Evolutionary conservation across 768 basidiomycete genomes (phyloP).

Genomic region (Amanita rimosa): DNA sequence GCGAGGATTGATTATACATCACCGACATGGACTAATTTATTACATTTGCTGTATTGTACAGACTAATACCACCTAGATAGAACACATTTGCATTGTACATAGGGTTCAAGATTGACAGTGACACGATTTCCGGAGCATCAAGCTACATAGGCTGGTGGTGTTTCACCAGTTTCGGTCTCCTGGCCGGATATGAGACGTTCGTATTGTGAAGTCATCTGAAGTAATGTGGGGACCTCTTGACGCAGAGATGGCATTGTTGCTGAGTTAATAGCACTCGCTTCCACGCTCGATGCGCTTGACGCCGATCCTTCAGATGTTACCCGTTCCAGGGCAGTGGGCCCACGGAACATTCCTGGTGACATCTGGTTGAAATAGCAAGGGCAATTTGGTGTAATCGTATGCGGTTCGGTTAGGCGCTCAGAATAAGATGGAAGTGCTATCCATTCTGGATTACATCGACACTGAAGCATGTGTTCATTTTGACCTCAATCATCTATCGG

Average conservation of each 20-base stretch:
- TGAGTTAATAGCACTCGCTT: slow-evolving; percentile 23
- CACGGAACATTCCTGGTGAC: slow-evolving; percentile 7
- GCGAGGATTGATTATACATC: slow-evolving; percentile 24
- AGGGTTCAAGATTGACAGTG: background rate
- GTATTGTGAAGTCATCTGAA: slow-evolving; percentile 34
- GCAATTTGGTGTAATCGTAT: slow-evolving; percentile 25
- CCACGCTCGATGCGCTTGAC: slow-evolving; percentile 23
- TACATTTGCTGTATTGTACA: slow-evolving; percentile 10
- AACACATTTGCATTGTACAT: slow-evolving; percentile 6
- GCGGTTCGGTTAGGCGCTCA: slow-evolving; percentile 28
- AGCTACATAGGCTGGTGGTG: slow-evolving; percentile 61
- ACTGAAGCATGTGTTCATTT: slow-evolving; percentile 27
- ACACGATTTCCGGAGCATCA: background rate
- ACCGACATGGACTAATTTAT: background rate
- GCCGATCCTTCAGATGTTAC: slow-evolving; percentile 22
- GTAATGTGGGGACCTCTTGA: slow-evolving; percentile 9
- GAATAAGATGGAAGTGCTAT: slow-evolving; percentile 71
- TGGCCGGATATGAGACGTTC: slow-evolving; percentile 77
- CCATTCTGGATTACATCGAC: slow-evolving; percentile 75
- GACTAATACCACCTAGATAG: slow-evolving; percentile 9
- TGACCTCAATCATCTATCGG: background rate
- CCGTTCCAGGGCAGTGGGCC: slow-evolving; percentile 17
- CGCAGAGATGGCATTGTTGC: slow-evolving; percentile 18
- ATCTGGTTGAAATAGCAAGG: slow-evolving; percentile 28
- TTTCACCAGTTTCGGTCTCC: slow-evolving; percentile 72